Percentiles rank a stretch among this genome's conserved stretches.
Conservation (phyloP, 2,329 filamentous ascomycete genomes). For the Pleoardoris graminearum region DNA sequence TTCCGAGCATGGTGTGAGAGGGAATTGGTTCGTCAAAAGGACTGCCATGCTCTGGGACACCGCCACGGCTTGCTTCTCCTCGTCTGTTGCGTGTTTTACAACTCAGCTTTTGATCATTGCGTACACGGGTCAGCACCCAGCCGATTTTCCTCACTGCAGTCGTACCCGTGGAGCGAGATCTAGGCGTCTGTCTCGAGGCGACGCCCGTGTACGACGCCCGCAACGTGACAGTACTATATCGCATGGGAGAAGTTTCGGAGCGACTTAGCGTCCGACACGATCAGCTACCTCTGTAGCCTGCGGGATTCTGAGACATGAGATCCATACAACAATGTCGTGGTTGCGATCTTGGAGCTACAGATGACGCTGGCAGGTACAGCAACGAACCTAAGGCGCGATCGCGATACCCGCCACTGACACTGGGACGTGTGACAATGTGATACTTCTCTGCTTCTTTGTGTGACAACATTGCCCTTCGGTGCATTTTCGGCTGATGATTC, state of each 20-base stretch:
- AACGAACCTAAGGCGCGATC: not conserved
- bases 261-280: no score
- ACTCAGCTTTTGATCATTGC: no score
- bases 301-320: not conserved
- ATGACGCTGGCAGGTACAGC: not conserved
- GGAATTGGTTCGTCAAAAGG: constrained; percentile 4
- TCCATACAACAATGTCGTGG: not conserved
- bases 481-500: no score
- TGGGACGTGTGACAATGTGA: not conserved
- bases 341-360: not conserved
- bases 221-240: constrained; percentile 5
- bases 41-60: constrained; percentile 26
- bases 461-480: no score
- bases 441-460: no score
- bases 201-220: constrained; percentile 9
- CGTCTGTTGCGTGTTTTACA: not conserved
- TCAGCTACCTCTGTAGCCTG: not conserved
- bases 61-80: constrained; percentile 1
- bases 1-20: not conserved
- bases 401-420: not conserved
- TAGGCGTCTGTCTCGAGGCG: constrained; percentile 4
- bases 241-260: not conserved
- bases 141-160: no score
- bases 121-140: no score
- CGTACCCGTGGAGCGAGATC: no score